These are phyloP conservation scores for Coemansia aciculifera DNA, from an alignment of 192 early-diverging fungal species.

Conservation along the genomic window DNA sequence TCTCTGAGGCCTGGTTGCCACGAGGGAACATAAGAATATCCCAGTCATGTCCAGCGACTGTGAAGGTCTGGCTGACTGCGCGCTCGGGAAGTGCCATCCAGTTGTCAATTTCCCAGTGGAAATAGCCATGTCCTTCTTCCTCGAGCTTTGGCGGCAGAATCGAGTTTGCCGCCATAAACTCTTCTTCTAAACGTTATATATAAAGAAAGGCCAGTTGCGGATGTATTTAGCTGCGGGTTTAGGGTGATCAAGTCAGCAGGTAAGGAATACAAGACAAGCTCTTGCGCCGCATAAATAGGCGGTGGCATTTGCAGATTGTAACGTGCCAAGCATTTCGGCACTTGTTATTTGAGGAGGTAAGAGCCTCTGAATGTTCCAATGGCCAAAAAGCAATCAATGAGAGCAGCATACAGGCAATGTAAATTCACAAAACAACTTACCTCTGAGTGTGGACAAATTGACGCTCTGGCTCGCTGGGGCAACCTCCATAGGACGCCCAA, in stretches of 20 bases:
- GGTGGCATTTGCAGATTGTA: neutral
- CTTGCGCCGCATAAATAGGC: neutral
- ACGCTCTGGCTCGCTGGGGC: neutral
- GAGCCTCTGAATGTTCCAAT: neutral
- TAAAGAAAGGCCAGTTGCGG: neutral
- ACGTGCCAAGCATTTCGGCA: neutral
- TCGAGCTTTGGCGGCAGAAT: constrained; percentile 17
- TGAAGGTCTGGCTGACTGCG: constrained; percentile 36
- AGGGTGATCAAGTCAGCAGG: constrained; percentile 1
- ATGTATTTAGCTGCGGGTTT: neutral
- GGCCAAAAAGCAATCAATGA: neutral
- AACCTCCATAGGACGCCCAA: neutral
- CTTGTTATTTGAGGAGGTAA: neutral
- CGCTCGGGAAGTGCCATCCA: constrained; percentile 36
- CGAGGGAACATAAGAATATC: constrained; percentile 84
- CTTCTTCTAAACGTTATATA: constrained; percentile 29
- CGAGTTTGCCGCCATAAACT: constrained; percentile 24
- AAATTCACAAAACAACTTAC: neutral
- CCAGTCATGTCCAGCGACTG: constrained; percentile 59
- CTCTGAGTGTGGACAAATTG: neutral
- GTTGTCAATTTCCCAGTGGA: constrained; percentile 51
- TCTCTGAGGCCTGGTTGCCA: constrained; percentile 75
- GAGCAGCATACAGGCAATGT: neutral
- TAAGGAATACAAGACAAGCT: neutral
- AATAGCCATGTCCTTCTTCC: constrained; percentile 35